These are phyloP conservation scores for Uronychia setigera DNA, from an alignment of 73 alveolate species.

Conservation along the genomic window DNA sequence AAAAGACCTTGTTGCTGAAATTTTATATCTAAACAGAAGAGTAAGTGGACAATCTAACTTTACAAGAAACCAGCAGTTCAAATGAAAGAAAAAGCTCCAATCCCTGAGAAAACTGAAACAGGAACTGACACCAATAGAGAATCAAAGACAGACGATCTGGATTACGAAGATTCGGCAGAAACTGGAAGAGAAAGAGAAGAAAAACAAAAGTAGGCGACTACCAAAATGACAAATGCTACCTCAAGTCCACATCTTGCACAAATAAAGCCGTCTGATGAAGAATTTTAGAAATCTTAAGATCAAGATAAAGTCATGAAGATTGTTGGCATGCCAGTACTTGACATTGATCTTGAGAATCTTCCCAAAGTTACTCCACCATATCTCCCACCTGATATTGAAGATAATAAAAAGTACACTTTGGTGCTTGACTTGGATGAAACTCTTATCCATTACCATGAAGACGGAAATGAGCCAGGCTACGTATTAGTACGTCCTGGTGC, in stretches of 20 bases:
- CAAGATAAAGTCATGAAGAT: background rate
- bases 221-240: background rate
- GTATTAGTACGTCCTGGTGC: slow-evolving; percentile 52
- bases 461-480: slow-evolving; percentile 61
- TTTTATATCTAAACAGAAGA: background rate
- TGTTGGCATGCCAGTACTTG: background rate
- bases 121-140: no score
- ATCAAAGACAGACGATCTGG: no score
- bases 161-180: no score
- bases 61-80: background rate
- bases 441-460: slow-evolving; percentile 77
- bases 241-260: background rate
- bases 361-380: background rate
- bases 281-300: background rate
- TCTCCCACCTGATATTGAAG: background rate
- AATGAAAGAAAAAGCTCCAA: background rate
- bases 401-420: background rate
- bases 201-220: background rate
- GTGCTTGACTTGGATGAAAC: slow-evolving; percentile 76
- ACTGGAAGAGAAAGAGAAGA: background rate
- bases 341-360: background rate
- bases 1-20: background rate
- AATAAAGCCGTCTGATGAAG: background rate
- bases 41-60: background rate
- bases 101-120: background rate